phyloP scores from a whole-genome alignment of 495 filamentous ascomycete genomes.

The Jackrogersella multiformis region DNA sequence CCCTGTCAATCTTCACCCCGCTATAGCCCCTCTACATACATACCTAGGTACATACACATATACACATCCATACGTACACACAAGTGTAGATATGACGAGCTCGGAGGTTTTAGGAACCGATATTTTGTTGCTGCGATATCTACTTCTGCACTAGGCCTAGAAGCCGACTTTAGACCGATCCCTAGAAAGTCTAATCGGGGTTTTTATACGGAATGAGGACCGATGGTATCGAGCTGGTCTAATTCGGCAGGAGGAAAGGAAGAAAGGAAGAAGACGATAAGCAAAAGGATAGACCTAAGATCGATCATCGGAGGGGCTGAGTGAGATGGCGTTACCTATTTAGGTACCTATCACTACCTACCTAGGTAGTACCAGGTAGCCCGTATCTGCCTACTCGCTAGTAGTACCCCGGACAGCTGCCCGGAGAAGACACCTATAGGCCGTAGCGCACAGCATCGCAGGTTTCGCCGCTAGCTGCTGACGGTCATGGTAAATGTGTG shows the following conservation, averaged over 20 bases:
- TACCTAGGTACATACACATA: no score
- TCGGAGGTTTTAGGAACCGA: constrained; percentile 20
- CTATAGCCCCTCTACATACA: no score
- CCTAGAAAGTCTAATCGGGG: constrained; percentile 7
- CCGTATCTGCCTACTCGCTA: constrained; percentile 21
- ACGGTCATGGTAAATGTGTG: background rate
- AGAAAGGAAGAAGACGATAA: no score
- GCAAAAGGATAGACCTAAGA: constrained; percentile 16
- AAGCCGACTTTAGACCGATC: background rate
- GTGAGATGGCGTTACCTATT: constrained; percentile 1
- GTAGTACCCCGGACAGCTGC: constrained; percentile 20
- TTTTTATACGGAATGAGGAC: constrained; percentile 9
- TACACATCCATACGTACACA: no score
- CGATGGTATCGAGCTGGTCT: constrained; percentile 5
- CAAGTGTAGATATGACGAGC: no score
- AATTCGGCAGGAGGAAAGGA: constrained; percentile 36
- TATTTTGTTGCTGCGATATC: no score
- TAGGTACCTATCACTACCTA: no score
- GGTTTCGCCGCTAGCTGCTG: constrained; percentile 8
- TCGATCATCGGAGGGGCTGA: background rate
- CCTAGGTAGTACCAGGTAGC: no score
- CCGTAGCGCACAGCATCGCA: background rate
- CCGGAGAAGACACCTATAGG: constrained; percentile 19
- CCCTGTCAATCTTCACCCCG: constrained; percentile 4
- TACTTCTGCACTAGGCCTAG: background rate